Evolutionary conservation across 768 basidiomycete genomes (phyloP), one percentile per base, ranked within the genome.

Genomic region (Grammothele lineata): DNA sequence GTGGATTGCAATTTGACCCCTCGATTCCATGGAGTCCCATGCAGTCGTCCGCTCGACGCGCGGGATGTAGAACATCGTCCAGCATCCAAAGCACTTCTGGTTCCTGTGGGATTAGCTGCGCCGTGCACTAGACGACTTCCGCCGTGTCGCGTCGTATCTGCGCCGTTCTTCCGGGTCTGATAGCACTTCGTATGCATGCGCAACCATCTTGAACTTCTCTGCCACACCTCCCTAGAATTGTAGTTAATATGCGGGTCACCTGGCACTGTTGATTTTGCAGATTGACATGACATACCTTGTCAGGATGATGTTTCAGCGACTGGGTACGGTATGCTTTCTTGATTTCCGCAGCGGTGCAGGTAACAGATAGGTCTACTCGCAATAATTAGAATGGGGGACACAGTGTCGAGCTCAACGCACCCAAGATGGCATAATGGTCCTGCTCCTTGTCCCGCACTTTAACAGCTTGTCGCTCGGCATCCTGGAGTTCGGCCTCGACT

Each of bases 141-240:
- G 27, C 27, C 14, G 23, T n/a, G n/a, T n/a, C 3, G 21, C 26
- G 15, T 90, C 87, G 52, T 90, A 90, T 24, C 83, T 74, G 52
- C 80, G 72, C 36, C 87, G 73, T 19, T 83, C 70, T 9, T 68
- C 71, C 1, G 86, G 74, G 53, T 92, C 90, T 0, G 86, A 88
- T 3, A 92, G 78, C 3, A 91, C 83, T 6, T 80, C 76, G 50
- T 92, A 74, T 1, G 88, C 86, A 63, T 90, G 88, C 0, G 72
- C 78, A 18, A 89, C 83, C 12, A 90, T 73, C 65, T 96, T 94
- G 78, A 97, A 97, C 55, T 87, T 86, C 59, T 94, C 94, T 56
- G 92, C 92, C 58, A 90, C 86, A 22, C 92, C 93, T 18, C 92
- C 50, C 50, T 51, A n/a, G 27, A 30, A 30, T 7, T 30, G 14